These are phyloP conservation scores for Stromatinia cepivora DNA, from an alignment of 2,329 filamentous ascomycete species.

Conservation along the genomic window DNA sequence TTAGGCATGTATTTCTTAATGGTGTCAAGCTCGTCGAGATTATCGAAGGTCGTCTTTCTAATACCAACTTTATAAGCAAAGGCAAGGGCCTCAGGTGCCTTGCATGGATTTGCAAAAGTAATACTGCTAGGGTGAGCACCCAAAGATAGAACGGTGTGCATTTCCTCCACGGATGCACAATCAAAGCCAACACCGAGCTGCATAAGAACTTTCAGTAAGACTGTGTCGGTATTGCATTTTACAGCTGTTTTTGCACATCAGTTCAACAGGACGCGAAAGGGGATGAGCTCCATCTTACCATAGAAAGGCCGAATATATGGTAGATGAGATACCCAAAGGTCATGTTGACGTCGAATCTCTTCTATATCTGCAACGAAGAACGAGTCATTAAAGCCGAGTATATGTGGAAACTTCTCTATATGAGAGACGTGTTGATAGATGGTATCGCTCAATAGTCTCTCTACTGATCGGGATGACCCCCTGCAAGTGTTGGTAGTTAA, in stretches of 20 bases:
- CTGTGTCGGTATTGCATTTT: background rate
- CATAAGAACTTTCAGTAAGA: background rate
- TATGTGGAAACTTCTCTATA: background rate
- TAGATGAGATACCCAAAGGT: background rate
- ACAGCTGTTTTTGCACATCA: background rate
- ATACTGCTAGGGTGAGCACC: background rate
- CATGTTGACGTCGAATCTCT: background rate
- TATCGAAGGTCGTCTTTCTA: background rate
- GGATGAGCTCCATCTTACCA: background rate
- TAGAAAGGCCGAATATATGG: background rate
- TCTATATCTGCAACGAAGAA: conserved; percentile 1
- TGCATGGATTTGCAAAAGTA: conserved; percentile 6
- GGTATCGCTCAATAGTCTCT: background rate
- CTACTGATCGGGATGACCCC: background rate
- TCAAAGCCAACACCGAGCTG: conserved; percentile 1
- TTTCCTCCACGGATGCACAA: conserved; percentile 1
- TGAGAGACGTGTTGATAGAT: background rate
- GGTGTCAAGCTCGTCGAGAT: conserved; percentile 4
- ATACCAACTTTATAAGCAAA: background rate
- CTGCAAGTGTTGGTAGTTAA: background rate
- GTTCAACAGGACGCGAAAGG: background rate
- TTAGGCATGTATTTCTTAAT: conserved; percentile 7
- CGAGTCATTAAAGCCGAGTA: background rate
- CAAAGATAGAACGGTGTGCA: background rate
- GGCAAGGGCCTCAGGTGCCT: background rate